A percentile compares a stretch with the other conserved stretches of the same genome.
Evolutionary conservation across 2,329 filamentous ascomycete species (phyloP).

Genomic region (Colletotrichum ledebouriae): DNA sequence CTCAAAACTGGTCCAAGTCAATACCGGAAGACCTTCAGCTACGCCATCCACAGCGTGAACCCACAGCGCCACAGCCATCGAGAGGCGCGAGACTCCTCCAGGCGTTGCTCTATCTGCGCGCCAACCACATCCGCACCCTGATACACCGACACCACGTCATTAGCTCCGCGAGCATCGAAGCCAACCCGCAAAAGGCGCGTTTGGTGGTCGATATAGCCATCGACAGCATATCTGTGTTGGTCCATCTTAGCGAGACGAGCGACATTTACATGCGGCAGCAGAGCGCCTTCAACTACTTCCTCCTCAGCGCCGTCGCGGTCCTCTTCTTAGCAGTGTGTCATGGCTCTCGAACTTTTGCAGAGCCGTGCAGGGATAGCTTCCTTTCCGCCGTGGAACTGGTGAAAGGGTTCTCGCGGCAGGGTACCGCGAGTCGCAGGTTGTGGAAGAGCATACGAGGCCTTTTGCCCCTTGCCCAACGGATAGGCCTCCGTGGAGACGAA

Average conservation of each 20-base stretch:
- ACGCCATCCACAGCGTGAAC: slow-evolving; percentile 52
- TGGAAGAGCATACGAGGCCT: slow-evolving; percentile 54
- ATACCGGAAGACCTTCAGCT: slow-evolving; percentile 57
- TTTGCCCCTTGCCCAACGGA: slow-evolving; percentile 48
- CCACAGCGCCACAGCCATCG: slow-evolving; percentile 48
- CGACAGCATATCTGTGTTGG: slow-evolving; percentile 52
- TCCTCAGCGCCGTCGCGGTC: slow-evolving; percentile 55
- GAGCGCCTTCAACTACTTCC: slow-evolving; percentile 57
- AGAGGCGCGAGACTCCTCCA: slow-evolving; percentile 56
- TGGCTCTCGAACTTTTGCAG: slow-evolving; percentile 57
- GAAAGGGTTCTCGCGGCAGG: slow-evolving; percentile 50
- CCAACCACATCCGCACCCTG: slow-evolving; percentile 59
- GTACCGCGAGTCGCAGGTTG: slow-evolving; percentile 49
- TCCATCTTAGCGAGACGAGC: slow-evolving; percentile 52
- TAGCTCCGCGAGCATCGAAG: slow-evolving; percentile 52
- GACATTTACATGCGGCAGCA: slow-evolving; percentile 55
- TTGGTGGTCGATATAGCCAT: slow-evolving; percentile 55
- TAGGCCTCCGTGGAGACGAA: slow-evolving; percentile 44
- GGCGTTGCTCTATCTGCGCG: slow-evolving; percentile 58
- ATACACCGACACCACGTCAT: slow-evolving; percentile 61
- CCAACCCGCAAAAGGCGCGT: slow-evolving; percentile 50
- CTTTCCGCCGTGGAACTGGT: slow-evolving; percentile 51
- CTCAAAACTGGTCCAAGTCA: slow-evolving; percentile 57
- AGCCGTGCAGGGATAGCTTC: slow-evolving; percentile 51
- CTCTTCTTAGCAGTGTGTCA: slow-evolving; percentile 61